Evolutionary conservation across 1,284 basidiomycete genomes (phyloP).

Genomic region (Pyrrhoderma noxium): DNA sequence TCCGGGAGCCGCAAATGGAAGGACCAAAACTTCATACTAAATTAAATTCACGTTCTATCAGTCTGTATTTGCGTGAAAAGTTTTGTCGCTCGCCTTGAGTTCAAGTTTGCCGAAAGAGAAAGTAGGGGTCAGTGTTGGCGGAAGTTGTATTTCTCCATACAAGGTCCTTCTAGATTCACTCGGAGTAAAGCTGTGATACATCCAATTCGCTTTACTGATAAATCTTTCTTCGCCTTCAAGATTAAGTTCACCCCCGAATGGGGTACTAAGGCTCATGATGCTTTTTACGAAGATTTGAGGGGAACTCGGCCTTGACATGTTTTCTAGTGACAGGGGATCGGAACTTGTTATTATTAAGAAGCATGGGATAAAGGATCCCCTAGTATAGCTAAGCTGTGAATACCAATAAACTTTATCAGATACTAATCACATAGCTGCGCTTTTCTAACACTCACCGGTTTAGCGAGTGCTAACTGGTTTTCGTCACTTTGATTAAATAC

Average conservation of each 20-base stretch:
- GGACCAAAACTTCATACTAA: slow-evolving; percentile 10
- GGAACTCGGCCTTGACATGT: slow-evolving; percentile 1
- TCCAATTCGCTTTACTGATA: slow-evolving; percentile 9
- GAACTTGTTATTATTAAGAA: slow-evolving; percentile 4
- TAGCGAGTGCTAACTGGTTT: slow-evolving; percentile 13
- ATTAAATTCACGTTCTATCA: neutral
- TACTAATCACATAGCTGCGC: neutral
- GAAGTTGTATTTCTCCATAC: slow-evolving; percentile 12
- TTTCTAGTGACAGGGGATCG: slow-evolving; percentile 6
- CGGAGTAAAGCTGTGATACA: neutral
- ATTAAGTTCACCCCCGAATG: slow-evolving; percentile 4
- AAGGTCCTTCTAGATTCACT: neutral
- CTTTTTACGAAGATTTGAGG: slow-evolving; percentile 5
- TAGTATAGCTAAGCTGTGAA: slow-evolving; percentile 12
- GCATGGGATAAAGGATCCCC: slow-evolving; percentile 13
- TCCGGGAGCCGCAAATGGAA: slow-evolving; percentile 6
- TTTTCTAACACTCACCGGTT: slow-evolving; percentile 5
- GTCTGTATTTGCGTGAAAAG: neutral
- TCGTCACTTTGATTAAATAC: too few species aligned
- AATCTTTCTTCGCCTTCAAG: slow-evolving; percentile 6
- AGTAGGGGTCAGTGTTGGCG: slow-evolving; percentile 2
- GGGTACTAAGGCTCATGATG: slow-evolving; percentile 1
- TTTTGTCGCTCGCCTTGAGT: slow-evolving; percentile 5
- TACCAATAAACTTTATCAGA: neutral
- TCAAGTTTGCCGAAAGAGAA: slow-evolving; percentile 13